These are phyloP conservation scores for Yamadazyma endophytica DNA, from an alignment of 805 yeast species.

Conservation along the genomic window DNA sequence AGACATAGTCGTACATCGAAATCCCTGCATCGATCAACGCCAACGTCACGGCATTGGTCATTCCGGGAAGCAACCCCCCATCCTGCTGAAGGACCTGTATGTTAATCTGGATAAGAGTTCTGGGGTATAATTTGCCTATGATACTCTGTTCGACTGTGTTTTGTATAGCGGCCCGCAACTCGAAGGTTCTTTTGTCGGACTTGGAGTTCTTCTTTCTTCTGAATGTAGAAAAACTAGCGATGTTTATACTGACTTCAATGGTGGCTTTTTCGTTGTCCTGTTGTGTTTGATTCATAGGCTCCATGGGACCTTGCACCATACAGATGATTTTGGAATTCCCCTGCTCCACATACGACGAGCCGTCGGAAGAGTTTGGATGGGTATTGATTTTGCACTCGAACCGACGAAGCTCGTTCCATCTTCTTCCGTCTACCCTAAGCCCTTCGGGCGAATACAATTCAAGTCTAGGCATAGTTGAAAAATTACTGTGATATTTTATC, in stretches of 20 bases:
- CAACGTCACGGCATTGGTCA: slow-evolving; percentile 81
- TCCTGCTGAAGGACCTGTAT: slow-evolving; percentile 83
- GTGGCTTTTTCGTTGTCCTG: slow-evolving; percentile 48
- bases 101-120: slow-evolving; percentile 73
- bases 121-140: slow-evolving; percentile 69
- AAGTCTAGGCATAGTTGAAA: slow-evolving; percentile 48
- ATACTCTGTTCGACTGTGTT: slow-evolving; percentile 74
- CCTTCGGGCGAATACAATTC: slow-evolving; percentile 97
- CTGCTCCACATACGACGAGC: slow-evolving; percentile 87
- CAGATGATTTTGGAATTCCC: slow-evolving; percentile 90
- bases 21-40: slow-evolving; percentile 95
- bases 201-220: slow-evolving; percentile 68
- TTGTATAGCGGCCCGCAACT: slow-evolving; percentile 61
- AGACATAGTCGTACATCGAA: slow-evolving; percentile 86
- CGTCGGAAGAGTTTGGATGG: slow-evolving; percentile 84
- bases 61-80: slow-evolving; percentile 78
- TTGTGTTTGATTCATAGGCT: slow-evolving; percentile 60
- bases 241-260: slow-evolving; percentile 58
- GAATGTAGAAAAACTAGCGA: slow-evolving; percentile 77
- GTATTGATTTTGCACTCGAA: slow-evolving; percentile 82
- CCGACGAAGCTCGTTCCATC: slow-evolving; percentile 89
- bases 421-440: slow-evolving; percentile 84
- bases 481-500: neutral
- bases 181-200: slow-evolving; percentile 67
- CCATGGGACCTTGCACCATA: slow-evolving; percentile 85